Evolutionary conservation across 106 monocot species (phyloP).

Genomic region (Ottelia alismoides): DNA sequence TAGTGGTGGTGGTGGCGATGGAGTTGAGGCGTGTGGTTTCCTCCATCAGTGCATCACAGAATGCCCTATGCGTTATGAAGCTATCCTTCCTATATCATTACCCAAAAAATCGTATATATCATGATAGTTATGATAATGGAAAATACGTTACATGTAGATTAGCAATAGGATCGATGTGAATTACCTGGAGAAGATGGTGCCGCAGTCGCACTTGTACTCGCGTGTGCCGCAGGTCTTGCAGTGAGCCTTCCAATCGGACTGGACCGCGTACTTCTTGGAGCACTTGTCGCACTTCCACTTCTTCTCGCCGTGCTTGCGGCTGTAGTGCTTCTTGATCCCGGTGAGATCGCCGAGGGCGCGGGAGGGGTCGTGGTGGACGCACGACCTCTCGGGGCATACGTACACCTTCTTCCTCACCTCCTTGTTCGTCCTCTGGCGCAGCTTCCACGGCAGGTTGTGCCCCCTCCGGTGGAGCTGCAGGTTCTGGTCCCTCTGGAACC

Average conservation of each 20-base stretch:
- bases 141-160: no score
- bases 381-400: conserved; percentile 24
- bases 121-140: no score
- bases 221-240: conserved; percentile 95
- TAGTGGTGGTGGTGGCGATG: no score
- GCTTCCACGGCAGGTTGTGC: conserved; percentile 25
- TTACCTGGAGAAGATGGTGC: conserved; percentile 96
- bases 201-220: conserved; percentile 95
- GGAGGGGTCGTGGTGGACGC: conserved; percentile 88
- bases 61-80: no score
- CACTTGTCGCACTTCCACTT: conserved; percentile 99
- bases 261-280: conserved; percentile 90
- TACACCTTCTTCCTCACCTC: conserved; percentile 21
- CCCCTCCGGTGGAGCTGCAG: conserved; percentile 28
- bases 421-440: conserved; percentile 12
- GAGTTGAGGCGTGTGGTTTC: no score
- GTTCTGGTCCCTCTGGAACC: conserved; percentile 25
- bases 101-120: no score
- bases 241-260: conserved; percentile 97
- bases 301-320: conserved; percentile 99
- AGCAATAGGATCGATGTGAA: no score
- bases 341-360: conserved; percentile 95
- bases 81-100: no score
- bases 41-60: no score
- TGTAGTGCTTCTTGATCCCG: conserved; percentile 97